These are phyloP conservation scores for Camillea tinctor DNA, from an alignment of 2,329 filamentous ascomycete species.

Conservation along the genomic window DNA sequence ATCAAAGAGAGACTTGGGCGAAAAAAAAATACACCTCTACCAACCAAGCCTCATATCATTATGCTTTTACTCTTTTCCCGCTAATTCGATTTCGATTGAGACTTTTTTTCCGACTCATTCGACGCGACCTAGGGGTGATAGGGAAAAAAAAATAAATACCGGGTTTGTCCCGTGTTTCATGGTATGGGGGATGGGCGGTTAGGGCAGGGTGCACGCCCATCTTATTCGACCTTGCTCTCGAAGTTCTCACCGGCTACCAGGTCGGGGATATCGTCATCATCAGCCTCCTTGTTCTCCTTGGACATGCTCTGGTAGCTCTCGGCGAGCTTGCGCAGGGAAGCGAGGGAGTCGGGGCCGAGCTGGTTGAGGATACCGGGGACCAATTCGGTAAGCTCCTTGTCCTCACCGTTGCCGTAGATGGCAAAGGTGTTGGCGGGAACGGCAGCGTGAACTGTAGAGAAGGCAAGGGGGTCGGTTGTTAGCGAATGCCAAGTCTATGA, in stretches of 20 bases:
- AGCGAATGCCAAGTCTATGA: not conserved
- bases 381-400: conserved; percentile 99
- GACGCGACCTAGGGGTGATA: conserved; percentile 1
- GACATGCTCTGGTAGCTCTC: conserved; percentile 99
- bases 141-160: conserved; percentile 1
- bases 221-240: conserved; percentile 94
- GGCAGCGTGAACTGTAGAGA: conserved; percentile 89
- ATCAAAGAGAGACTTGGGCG: conserved; percentile 9
- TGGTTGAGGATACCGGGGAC: conserved; percentile 99
- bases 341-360: conserved; percentile 95
- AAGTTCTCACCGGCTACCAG: conserved; percentile 97
- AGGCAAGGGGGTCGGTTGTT: not conserved
- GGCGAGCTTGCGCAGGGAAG: conserved; percentile 94
- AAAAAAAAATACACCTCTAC: conserved; percentile 8
- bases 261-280: conserved; percentile 94
- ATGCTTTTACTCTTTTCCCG: not conserved
- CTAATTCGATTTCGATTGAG: not conserved
- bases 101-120: conserved; percentile 7
- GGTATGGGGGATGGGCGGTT: conserved; percentile 1
- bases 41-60: conserved; percentile 4
- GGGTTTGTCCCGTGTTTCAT: not conserved
- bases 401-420: conserved; percentile 97
- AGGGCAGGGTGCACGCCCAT: not conserved
- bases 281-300: conserved; percentile 82
- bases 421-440: conserved; percentile 99